Percentiles rank a stretch among this genome's conserved stretches.
Evolutionary conservation across 2,329 filamentous ascomycete species (phyloP).

Genomic region (Colletotrichum phormii): DNA sequence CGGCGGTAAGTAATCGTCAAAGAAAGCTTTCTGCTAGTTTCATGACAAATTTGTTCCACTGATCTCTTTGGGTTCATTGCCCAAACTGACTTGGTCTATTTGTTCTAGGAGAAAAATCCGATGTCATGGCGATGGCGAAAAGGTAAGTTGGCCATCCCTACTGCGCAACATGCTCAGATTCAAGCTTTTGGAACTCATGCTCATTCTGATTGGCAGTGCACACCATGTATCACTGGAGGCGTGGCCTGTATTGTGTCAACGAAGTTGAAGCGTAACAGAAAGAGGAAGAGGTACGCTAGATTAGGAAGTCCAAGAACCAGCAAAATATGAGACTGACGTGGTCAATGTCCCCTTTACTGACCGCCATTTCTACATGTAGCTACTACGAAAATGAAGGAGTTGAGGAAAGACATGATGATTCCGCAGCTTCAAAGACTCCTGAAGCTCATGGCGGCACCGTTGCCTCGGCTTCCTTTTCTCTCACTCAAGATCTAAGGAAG

Average conservation of each 20-base stretch:
- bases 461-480: not conserved
- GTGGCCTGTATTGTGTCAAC: constrained; percentile 23
- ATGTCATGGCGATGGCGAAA: constrained; percentile 31
- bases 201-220: constrained; percentile 4
- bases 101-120: constrained; percentile 23
- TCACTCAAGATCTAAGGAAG: not conserved
- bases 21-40: not conserved
- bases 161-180: not conserved
- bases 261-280: constrained; percentile 32
- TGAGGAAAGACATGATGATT: constrained; percentile 10
- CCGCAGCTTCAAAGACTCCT: not conserved
- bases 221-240: constrained; percentile 8
- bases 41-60: not conserved
- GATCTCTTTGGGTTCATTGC: too few relatives aligned
- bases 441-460: not conserved
- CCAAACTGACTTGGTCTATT: not conserved
- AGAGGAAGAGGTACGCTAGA: constrained; percentile 29
- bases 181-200: not conserved
- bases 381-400: constrained; percentile 28
- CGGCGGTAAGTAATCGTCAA: constrained; percentile 14
- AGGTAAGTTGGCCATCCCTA: constrained; percentile 1
- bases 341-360: not conserved
- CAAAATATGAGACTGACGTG: too few relatives aligned
- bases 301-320: too few relatives aligned
- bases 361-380: not conserved